Base-by-base conservation (phyloP, 495 filamentous ascomycete genomes). In the Aspergillus bridgeri region DNA sequence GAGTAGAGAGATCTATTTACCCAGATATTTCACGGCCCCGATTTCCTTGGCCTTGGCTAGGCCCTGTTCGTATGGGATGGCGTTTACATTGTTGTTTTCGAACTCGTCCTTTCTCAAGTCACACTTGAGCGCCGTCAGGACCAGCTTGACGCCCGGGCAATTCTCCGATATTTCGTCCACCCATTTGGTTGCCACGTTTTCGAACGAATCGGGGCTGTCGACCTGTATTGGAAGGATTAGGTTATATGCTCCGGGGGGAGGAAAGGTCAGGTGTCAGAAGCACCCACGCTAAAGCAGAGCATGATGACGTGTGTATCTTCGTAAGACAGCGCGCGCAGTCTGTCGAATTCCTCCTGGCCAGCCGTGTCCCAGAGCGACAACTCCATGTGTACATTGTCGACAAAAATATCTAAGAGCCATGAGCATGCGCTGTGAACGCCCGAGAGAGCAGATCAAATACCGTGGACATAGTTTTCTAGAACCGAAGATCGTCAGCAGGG, bases 101-200 rank as follows among this genome's bases (percentile, higher is more conserved):
- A 76, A 78, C 5, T 79, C 75, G 18, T 80, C 72, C 71, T 96
- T 92, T 48, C 94, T 83, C 70, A 98, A 75, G 77, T 98, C 94
- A 73, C 94, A 98, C 75, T 98, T 98, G 51, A 98, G 79, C 27
- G 94, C 94, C 5, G 96, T 93, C n/a, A 98, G 78, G 25, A 98
- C 95, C 27, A 98, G 80, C 67, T 92, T 93, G 50, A 97, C 94
- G 23, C 88, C 90, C 17, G 90, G 90, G 72, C 94, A 98, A 70
- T 98, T 96, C 73, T 98, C 95, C 42, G 91, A 90, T 58, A 98
- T 98, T 71, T 98, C 94, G 50, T 89, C 86, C 18, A 97, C 90
- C 94, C 94, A 98, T 75, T 98, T 98, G 54, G 89, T 91, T 66
- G 95, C 91, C 51, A 98, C 90, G 81, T 98, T 98, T 72, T 98